Percentiles rank a stretch among this genome's conserved stretches.
Conservation (phyloP, 2,329 filamentous ascomycete species). For the Trichoderma endophyticum region DNA sequence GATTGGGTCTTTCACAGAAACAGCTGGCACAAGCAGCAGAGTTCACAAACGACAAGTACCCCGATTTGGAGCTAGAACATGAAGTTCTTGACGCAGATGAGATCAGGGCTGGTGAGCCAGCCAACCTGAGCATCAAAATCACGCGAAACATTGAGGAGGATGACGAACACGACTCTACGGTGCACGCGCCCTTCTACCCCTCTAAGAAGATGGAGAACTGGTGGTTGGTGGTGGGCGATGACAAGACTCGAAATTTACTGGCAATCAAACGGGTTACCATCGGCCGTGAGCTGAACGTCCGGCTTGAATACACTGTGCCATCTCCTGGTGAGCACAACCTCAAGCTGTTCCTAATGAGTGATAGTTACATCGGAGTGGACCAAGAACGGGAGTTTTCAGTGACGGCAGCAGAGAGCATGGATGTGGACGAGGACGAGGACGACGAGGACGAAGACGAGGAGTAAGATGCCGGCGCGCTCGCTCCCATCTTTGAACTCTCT, state of each 20-base stretch:
- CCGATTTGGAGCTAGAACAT: conserved; percentile 88
- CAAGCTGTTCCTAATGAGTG: conserved; percentile 93
- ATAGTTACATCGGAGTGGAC: conserved; percentile 95
- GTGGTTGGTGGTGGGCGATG: conserved; percentile 96
- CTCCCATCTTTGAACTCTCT: conserved; percentile 20
- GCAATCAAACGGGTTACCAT: conserved; percentile 95
- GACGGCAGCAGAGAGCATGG: conserved; percentile 86
- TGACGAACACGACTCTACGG: conserved; percentile 71
- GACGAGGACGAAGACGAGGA: conserved; percentile 61
- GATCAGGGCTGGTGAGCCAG: conserved; percentile 74
- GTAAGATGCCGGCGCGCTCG: conserved; percentile 15
- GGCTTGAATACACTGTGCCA: conserved; percentile 84
- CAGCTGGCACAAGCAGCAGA: conserved; percentile 86
- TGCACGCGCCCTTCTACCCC: conserved; percentile 95
- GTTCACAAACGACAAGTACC: conserved; percentile 96
- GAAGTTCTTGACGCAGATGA: conserved; percentile 77
- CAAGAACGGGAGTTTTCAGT: conserved; percentile 90
- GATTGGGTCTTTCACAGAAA: conserved; percentile 72
- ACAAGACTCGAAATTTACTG: conserved; percentile 79
- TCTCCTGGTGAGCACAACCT: conserved; percentile 79
- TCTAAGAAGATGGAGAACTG: conserved; percentile 92
- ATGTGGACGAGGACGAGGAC: conserved; percentile 78
- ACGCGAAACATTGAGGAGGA: conserved; percentile 75
- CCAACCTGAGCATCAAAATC: conserved; percentile 80
- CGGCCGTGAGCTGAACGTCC: conserved; percentile 70